Evolutionary conservation across 2,329 filamentous ascomycete species (phyloP).

Genomic region (Chaetomium sp.): DNA sequence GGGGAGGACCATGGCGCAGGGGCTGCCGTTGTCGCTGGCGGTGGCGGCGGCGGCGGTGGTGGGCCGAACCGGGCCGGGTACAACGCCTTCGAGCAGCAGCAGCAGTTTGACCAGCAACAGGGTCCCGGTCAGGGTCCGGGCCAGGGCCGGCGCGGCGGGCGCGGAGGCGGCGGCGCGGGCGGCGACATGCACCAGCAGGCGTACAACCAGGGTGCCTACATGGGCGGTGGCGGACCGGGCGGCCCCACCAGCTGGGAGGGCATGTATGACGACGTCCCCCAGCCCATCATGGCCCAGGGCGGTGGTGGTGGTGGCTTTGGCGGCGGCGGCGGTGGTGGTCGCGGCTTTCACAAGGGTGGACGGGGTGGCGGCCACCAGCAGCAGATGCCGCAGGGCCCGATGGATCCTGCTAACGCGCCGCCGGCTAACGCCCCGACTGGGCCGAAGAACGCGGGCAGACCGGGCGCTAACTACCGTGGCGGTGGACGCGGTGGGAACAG

Average conservation of each 20-base stretch:
- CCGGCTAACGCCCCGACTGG: constrained; percentile 89
- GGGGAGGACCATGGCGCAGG: constrained; percentile 14
- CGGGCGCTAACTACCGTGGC: constrained; percentile 90
- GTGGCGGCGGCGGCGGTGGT: neutral
- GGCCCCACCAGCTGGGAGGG: constrained; percentile 90
- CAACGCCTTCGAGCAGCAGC: constrained; percentile 71
- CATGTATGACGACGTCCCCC: constrained; percentile 96
- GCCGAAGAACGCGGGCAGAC: constrained; percentile 90
- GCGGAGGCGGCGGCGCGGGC: constrained; percentile 35
- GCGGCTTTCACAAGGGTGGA: constrained; percentile 43
- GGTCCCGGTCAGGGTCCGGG: neutral
- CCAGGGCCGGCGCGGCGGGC: constrained; percentile 48
- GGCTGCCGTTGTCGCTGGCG: constrained; percentile 10
- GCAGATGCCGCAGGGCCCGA: constrained; percentile 43
- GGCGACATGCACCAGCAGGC: constrained; percentile 38
- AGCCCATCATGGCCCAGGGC: constrained; percentile 64
- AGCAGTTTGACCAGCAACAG: constrained; percentile 67
- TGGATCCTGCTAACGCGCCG: constrained; percentile 59
- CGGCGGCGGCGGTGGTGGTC: constrained; percentile 41
- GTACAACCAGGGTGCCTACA: constrained; percentile 29
- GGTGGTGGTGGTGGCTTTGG: constrained; percentile 41
- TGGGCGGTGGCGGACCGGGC: constrained; percentile 39
- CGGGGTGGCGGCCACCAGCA: constrained; percentile 34
- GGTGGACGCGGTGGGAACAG: constrained; percentile 76
- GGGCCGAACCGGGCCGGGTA: constrained; percentile 48